A percentile compares a stretch with the other conserved stretches of the same genome.
These are phyloP conservation scores for Hyphopichia khmerensis DNA, from an alignment of 1,139 yeast species.

Conservation along the genomic window DNA sequence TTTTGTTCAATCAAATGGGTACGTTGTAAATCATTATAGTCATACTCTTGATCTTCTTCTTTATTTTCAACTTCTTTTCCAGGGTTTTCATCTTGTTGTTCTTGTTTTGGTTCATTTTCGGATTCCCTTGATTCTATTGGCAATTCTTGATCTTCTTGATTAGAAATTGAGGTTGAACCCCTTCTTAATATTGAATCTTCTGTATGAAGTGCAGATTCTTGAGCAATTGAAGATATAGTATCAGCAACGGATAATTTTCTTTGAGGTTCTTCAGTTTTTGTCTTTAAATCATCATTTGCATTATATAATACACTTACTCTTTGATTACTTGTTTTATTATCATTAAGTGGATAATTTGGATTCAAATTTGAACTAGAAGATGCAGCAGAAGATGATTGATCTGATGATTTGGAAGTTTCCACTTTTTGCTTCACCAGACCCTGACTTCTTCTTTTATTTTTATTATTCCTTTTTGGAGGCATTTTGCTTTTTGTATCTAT, in stretches of 20 bases:
- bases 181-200: constrained; percentile 11
- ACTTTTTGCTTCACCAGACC: neutral
- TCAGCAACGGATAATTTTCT: constrained; percentile 10
- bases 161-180: constrained; percentile 4
- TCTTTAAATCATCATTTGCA: neutral
- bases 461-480: constrained; percentile 2
- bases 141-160: no score
- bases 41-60: neutral
- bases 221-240: constrained; percentile 14
- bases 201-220: constrained; percentile 11
- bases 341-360: neutral
- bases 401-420: constrained; percentile 1
- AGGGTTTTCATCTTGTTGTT: neutral
- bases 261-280: neutral
- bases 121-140: no score
- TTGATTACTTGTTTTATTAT: constrained; percentile 1
- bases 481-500: no score
- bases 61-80: neutral
- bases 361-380: neutral
- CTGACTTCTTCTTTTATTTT: neutral
- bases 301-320: constrained; percentile 2
- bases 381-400: neutral
- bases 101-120: neutral
- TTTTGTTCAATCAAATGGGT: constrained; percentile 6
- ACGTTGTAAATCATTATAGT: neutral